These are phyloP conservation scores for Hypoxylon rubiginosum DNA, from an alignment of 2,329 filamentous ascomycete genomes.

Conservation along the genomic window DNA sequence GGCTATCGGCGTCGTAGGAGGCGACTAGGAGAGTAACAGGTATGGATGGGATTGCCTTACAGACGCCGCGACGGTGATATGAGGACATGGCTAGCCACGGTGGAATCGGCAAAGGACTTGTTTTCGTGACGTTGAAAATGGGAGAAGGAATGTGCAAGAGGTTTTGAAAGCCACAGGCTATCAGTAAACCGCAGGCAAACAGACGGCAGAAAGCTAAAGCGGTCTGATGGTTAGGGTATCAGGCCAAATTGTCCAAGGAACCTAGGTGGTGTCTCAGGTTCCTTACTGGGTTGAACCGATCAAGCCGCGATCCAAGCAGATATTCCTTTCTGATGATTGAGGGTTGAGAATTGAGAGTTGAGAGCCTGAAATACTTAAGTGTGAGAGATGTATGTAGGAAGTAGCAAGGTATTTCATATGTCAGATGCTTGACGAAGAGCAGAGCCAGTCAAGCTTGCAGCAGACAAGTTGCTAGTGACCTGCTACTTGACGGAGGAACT, in stretches of 20 bases:
- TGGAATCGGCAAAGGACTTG: background rate
- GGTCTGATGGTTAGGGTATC: background rate
- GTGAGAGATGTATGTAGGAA: background rate
- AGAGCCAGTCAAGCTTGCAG: background rate
- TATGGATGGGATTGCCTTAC: constrained; percentile 18
- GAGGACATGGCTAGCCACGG: constrained; percentile 11
- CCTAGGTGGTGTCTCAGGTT: background rate
- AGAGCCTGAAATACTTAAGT: background rate
- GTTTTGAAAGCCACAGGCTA: background rate
- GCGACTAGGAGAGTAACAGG: constrained; percentile 32
- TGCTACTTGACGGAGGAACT: background rate
- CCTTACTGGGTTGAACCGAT: background rate
- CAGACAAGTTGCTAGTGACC: background rate
- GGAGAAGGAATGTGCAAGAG: background rate
- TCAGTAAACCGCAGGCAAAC: background rate
- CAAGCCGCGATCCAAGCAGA: background rate
- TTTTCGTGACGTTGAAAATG: background rate
- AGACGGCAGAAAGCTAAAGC: background rate
- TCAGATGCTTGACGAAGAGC: background rate
- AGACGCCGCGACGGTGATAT: constrained; percentile 15
- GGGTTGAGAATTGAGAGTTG: too few species aligned
- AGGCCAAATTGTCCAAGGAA: background rate
- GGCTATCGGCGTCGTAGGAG: constrained; percentile 24
- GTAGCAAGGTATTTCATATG: background rate
- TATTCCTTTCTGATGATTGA: background rate